These are phyloP conservation scores for Candida morakotiae DNA, from an alignment of 805 yeast species.

Conservation along the genomic window DNA sequence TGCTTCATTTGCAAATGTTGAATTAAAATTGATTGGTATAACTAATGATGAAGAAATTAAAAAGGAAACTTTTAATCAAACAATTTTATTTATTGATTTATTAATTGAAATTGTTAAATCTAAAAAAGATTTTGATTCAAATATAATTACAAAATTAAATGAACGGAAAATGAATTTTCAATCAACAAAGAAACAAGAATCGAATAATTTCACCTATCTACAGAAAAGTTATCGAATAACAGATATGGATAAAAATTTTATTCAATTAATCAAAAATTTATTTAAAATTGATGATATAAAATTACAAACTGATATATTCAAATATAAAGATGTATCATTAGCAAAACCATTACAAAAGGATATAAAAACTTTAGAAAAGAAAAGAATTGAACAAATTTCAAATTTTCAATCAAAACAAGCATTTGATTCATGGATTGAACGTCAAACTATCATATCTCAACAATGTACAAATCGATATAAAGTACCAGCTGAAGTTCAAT, in stretches of 20 bases:
- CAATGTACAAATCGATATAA: conserved; percentile 24
- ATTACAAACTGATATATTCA: conserved; percentile 52
- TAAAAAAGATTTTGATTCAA: conserved; percentile 32
- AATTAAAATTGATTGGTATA: conserved; percentile 40
- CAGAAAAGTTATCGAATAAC: conserved; percentile 50
- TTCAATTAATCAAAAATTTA: conserved; percentile 41
- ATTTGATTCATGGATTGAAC: conserved; percentile 29
- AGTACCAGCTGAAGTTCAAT: conserved; percentile 27
- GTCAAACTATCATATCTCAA: conserved; percentile 22
- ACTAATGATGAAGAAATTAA: conserved; percentile 26
- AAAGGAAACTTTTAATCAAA: conserved; percentile 31
- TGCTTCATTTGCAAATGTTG: conserved; percentile 50
- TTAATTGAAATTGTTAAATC: conserved; percentile 29
- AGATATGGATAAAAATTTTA: conserved; percentile 50
- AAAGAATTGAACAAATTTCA: not conserved
- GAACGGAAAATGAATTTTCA: conserved; percentile 20
- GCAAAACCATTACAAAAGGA: conserved; percentile 38
- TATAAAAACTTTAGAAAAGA: conserved; percentile 12
- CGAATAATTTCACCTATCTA: conserved; percentile 18
- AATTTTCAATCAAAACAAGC: conserved; percentile 18
- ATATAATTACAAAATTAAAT: conserved; percentile 37
- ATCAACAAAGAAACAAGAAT: conserved; percentile 16
- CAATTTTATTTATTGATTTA: conserved; percentile 32
- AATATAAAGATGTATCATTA: conserved; percentile 35
- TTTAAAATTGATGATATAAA: conserved; percentile 45